Percentiles rank a stretch among this genome's conserved stretches.
These are phyloP conservation scores for Diaporthe humulicola DNA, from an alignment of 2,329 filamentous ascomycete species.

Conservation along the genomic window DNA sequence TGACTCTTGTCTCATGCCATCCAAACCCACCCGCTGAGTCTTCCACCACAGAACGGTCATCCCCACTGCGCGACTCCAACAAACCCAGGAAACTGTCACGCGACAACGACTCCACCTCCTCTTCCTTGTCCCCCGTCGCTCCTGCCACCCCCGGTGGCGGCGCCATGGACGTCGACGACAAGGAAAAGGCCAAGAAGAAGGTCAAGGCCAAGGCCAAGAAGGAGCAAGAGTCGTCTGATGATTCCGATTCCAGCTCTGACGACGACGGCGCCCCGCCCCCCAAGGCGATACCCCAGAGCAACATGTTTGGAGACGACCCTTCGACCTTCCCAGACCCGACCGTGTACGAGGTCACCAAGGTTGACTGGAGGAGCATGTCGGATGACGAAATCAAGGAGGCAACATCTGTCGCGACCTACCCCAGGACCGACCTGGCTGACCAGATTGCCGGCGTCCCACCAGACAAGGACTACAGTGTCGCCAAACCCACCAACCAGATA, in stretches of 20 bases:
- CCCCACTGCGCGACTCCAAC: constrained; percentile 63
- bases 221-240: constrained; percentile 51
- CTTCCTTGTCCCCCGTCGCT: constrained; percentile 70
- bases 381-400: constrained; percentile 90
- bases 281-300: constrained; percentile 78
- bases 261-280: constrained; percentile 73
- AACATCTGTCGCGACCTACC: constrained; percentile 88
- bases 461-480: constrained; percentile 94
- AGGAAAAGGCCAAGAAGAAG: constrained; percentile 52
- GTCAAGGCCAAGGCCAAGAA: constrained; percentile 55
- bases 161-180: constrained; percentile 71
- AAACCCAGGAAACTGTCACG: constrained; percentile 66
- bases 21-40: constrained; percentile 40
- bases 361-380: constrained; percentile 77
- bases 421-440: constrained; percentile 82
- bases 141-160: constrained; percentile 66
- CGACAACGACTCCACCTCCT: constrained; percentile 69
- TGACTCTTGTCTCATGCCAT: neutral
- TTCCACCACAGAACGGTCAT: constrained; percentile 62
- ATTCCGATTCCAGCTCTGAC: constrained; percentile 65
- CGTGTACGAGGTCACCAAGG: constrained; percentile 88
- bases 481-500: constrained; percentile 94
- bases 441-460: constrained; percentile 90
- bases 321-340: constrained; percentile 93
- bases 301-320: constrained; percentile 93